Conservation (phyloP, 1,284 basidiomycete genomes). For the Microbotryum saponariae region DNA sequence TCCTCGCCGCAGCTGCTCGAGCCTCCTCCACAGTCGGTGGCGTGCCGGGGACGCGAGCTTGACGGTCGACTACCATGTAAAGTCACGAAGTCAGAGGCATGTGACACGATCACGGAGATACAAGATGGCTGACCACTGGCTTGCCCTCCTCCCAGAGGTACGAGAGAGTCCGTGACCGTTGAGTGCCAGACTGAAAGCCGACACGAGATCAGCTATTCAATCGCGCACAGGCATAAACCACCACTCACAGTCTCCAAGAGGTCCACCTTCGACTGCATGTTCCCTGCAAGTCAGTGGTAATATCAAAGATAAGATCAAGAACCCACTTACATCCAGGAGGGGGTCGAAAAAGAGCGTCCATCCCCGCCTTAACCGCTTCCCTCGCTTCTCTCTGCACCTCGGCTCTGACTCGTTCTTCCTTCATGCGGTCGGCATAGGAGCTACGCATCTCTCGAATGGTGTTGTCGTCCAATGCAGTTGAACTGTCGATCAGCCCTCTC, state of each 20-base stretch:
- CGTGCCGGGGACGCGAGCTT: too few relatives aligned
- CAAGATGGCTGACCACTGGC: too few relatives aligned
- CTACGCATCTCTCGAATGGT: slow-evolving; percentile 9
- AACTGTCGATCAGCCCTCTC: slow-evolving; percentile 12
- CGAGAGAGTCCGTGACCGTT: background rate
- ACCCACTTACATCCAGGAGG: slow-evolving; percentile 9
- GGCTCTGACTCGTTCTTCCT: slow-evolving; percentile 7
- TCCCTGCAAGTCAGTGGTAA: background rate
- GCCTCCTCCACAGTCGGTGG: too few relatives aligned
- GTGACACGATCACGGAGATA: too few relatives aligned
- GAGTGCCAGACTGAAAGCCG: slow-evolving; percentile 1
- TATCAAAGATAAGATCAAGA: background rate
- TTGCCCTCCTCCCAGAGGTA: too few relatives aligned
- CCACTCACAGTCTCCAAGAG: background rate
- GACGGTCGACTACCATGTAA: too few relatives aligned
- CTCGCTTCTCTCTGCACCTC: slow-evolving; percentile 3
- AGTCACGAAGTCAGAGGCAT: too few relatives aligned
- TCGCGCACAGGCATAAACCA: background rate
- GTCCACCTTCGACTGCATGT: background rate
- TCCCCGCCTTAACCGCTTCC: slow-evolving; percentile 10
- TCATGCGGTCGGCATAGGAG: slow-evolving; percentile 20
- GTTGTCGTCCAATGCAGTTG: slow-evolving; percentile 15
- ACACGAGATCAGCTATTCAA: slow-evolving; percentile 3
- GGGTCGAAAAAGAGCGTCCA: slow-evolving; percentile 16
- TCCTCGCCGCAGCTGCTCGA: too few relatives aligned